Base-by-base conservation (phyloP, 192 early-diverging fungal genomes). In the Oehlia diaphana region DNA sequence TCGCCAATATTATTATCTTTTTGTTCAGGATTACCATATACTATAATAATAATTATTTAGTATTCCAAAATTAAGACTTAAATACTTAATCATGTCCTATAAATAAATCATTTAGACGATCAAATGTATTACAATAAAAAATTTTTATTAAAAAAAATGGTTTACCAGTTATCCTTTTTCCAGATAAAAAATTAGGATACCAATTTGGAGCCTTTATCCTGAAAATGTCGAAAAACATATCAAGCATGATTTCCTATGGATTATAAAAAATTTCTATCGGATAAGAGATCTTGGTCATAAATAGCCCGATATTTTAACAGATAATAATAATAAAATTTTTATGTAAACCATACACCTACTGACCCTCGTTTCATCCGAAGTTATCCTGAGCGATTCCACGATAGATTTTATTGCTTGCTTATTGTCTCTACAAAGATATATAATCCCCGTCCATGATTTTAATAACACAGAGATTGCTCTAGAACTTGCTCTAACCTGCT, bases 201-300 rank as follows among this genome's bases (percentile, higher is more conserved):
- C 90, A 80, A 83, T 80, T 90, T 4, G 93, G 92, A 58, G 91
- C 82, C 33, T 91, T 87, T 26, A 95, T 89, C 42, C 90, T 85
- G 68, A 96, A 93, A 26, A 96, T 90, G 31, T 93, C 89, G 80
- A 93, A 94, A 64, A 96, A 81, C 92, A 96, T 94, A 65, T 95
- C 92, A 61, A 96, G 82, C 16, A 95, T 80, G 31, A 95, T 85
- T 88, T 93, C 92, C 94, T 95, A 77, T 44, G 13, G 14, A 68
- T 26, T 44, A 26, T 16, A 81, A 62, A 31, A 67, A 50, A 79
- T 9, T 37, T 66, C 33, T 68, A 63, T 76, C 21, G 58, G 33
- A 76, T 76, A 64, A 76, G 63, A 64, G 63, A 64, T 35, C 61
- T 26, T 76, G 26, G 53, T 76, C 61, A 31, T 74, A 62, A 35